Evolutionary conservation across 2,329 filamentous ascomycete genomes (phyloP).

Genomic region (Helotiales sp.): DNA sequence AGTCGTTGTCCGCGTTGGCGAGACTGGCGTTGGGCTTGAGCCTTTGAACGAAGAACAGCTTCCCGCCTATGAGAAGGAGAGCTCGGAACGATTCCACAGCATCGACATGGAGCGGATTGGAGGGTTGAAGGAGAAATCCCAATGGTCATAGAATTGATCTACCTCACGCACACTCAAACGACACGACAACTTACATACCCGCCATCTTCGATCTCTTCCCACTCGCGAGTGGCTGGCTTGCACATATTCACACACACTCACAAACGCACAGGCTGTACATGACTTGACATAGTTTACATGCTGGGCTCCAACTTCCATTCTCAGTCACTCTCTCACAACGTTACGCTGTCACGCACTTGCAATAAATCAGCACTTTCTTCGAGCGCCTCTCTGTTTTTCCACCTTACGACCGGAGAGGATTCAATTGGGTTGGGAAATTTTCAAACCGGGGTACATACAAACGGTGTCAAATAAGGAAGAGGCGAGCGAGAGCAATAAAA

Average conservation of each 20-base stretch:
- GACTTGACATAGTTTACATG: slow-evolving; percentile 1
- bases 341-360: neutral
- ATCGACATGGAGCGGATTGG: slow-evolving; percentile 94
- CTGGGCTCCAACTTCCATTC: slow-evolving; percentile 1
- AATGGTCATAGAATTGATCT: slow-evolving; percentile 31
- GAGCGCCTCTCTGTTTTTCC: neutral
- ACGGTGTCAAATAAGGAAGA: neutral
- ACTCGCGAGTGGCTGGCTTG: slow-evolving; percentile 1
- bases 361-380: neutral
- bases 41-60: slow-evolving; percentile 75
- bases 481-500: neutral
- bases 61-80: slow-evolving; percentile 85
- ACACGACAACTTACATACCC: neutral
- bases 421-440: neutral
- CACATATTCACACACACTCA: no score
- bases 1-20: slow-evolving; percentile 87
- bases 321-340: neutral
- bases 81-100: slow-evolving; percentile 80
- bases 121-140: slow-evolving; percentile 82
- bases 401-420: neutral
- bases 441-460: neutral
- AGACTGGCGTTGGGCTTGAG: slow-evolving; percentile 84
- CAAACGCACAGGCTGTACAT: slow-evolving; percentile 5
- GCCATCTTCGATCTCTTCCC: slow-evolving; percentile 3
- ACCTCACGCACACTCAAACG: neutral